phyloP scores from a whole-genome alignment of 2,329 filamentous ascomycete species.

The Aspergillus aculeatus region DNA sequence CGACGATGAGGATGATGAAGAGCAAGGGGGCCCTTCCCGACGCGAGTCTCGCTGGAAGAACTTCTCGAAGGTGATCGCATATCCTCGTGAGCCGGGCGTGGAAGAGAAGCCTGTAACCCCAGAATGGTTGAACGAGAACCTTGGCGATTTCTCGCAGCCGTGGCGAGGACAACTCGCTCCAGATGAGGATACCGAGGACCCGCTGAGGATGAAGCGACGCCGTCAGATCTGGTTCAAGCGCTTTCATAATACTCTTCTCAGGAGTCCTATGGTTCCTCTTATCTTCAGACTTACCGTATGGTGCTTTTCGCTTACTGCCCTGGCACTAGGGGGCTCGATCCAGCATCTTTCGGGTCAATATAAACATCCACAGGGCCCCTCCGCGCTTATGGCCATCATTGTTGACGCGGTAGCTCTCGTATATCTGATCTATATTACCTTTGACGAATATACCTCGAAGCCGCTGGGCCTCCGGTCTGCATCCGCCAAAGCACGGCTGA shows the following conservation, averaged over 20 bases:
- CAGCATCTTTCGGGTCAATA: slow-evolving; percentile 58
- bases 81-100: slow-evolving; percentile 37
- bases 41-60: slow-evolving; percentile 49
- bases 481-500: slow-evolving; percentile 80
- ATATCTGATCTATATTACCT: slow-evolving; percentile 91
- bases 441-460: slow-evolving; percentile 93
- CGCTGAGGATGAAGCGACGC: slow-evolving; percentile 50
- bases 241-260: slow-evolving; percentile 67
- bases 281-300: slow-evolving; percentile 80
- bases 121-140: slow-evolving; percentile 48
- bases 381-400: slow-evolving; percentile 82
- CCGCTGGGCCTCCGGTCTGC: slow-evolving; percentile 83
- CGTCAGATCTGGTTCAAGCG: slow-evolving; percentile 57
- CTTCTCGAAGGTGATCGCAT: slow-evolving; percentile 45
- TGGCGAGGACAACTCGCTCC: slow-evolving; percentile 54
- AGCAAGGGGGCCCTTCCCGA: slow-evolving; percentile 3
- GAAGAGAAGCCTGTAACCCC: slow-evolving; percentile 44
- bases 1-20: slow-evolving; percentile 10
- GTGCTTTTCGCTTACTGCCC: slow-evolving; percentile 75
- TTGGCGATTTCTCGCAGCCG: slow-evolving; percentile 46
- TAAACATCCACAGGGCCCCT: slow-evolving; percentile 62
- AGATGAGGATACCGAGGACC: slow-evolving; percentile 52
- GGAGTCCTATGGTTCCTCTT: slow-evolving; percentile 81
- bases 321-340: slow-evolving; percentile 75
- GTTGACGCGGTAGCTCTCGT: slow-evolving; percentile 86